These are phyloP conservation scores for Neodidymelliopsis sp. DNA, from an alignment of 2,329 filamentous ascomycete species.

Conservation along the genomic window DNA sequence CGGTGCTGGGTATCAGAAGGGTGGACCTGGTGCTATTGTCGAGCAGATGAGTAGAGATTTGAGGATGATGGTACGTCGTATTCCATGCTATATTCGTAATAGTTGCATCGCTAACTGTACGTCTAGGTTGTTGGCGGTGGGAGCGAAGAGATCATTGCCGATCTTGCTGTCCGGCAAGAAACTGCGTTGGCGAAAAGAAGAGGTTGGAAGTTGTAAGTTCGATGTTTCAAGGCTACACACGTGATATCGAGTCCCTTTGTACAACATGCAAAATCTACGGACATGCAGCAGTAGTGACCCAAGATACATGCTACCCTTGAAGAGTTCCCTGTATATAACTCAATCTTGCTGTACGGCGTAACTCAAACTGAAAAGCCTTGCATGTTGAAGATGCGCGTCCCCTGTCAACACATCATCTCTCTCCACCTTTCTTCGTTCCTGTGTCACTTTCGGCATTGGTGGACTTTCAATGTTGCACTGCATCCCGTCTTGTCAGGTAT, in stretches of 20 bases:
- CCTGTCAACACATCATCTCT: conserved; percentile 6
- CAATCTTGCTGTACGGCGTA: conserved; percentile 4
- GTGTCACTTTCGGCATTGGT: conserved; percentile 12
- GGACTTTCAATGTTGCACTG: conserved; percentile 9
- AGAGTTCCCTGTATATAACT: background rate
- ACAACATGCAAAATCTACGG: conserved; percentile 2
- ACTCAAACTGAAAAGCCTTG: conserved; percentile 6
- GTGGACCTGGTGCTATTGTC: conserved; percentile 57
- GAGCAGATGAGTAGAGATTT: conserved; percentile 64
- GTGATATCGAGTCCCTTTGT: background rate
- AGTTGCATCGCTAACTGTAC: conserved; percentile 7
- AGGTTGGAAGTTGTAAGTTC: conserved; percentile 54
- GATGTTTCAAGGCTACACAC: background rate
- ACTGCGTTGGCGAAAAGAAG: conserved; percentile 48
- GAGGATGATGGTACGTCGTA: conserved; percentile 61
- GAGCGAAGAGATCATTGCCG: conserved; percentile 63
- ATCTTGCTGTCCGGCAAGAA: conserved; percentile 62
- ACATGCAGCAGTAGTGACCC: conserved; percentile 2
- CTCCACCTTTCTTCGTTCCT: conserved; percentile 14
- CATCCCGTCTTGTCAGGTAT: conserved; percentile 6
- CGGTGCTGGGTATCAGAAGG: conserved; percentile 61
- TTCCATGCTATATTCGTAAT: too few species aligned
- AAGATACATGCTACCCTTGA: conserved; percentile 13
- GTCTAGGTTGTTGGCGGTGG: conserved; percentile 57
- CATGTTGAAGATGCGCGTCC: conserved; percentile 6